Evolutionary conservation across 495 filamentous ascomycete species (phyloP).

Genomic region (Friedmanniomyces simplex): DNA sequence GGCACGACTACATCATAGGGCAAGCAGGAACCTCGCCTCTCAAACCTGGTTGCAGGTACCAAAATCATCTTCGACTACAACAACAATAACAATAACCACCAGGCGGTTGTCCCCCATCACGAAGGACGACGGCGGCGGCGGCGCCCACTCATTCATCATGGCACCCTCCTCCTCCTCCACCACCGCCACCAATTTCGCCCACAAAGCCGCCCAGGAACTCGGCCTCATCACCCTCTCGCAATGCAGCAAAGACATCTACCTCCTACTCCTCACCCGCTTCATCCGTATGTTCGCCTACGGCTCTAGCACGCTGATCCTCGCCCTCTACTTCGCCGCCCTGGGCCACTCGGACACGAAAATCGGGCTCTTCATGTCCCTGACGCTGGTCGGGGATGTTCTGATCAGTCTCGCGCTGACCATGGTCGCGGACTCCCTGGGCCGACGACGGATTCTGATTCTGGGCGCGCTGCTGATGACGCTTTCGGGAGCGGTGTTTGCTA

Average conservation of each 20-base stretch:
- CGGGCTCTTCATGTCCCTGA: constrained; percentile 81
- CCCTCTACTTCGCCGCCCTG: constrained; percentile 54
- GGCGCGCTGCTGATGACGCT: constrained; percentile 58
- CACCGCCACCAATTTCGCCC: neutral
- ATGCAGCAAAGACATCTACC: constrained; percentile 52
- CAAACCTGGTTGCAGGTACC: no score
- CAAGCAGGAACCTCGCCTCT: no score
- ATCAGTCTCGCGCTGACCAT: constrained; percentile 68
- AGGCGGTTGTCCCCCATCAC: no score
- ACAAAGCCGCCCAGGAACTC: constrained; percentile 20
- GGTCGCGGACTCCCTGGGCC: constrained; percentile 62
- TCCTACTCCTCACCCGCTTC: constrained; percentile 65
- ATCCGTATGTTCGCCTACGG: constrained; percentile 75
- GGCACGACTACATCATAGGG: no score
- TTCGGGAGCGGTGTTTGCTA: constrained; percentile 58
- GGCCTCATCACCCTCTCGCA: constrained; percentile 41
- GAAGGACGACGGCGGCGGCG: no score
- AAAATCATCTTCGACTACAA: no score
- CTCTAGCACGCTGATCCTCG: constrained; percentile 62
- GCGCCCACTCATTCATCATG: no score
- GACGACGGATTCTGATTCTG: constrained; percentile 51
- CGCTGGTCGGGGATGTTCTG: constrained; percentile 66
- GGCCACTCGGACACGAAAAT: constrained; percentile 53
- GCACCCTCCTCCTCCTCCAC: neutral
- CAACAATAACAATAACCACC: no score